Evolutionary conservation across 768 basidiomycete genomes (phyloP), one percentile per base, ranked within the genome.

Genomic region (Arthromyces matolae): DNA sequence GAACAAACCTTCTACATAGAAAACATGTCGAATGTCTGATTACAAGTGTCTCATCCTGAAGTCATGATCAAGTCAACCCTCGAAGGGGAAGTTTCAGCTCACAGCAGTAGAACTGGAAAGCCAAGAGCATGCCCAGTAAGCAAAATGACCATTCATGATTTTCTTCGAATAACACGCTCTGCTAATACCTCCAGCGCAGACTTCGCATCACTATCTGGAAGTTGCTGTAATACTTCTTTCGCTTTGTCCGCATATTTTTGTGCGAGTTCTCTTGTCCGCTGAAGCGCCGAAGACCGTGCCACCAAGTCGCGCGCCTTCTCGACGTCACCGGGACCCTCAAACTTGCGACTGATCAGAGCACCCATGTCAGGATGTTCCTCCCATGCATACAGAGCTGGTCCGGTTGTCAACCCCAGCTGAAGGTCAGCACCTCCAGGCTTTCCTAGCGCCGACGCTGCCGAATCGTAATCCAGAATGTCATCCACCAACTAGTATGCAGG

Each of bases 331-430:
- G 78, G 73, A 20, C 78, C 66, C 34, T 83, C 74, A 64, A 96
- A 97, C 64, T 86, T 86, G 39, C 95, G 79, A 28, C 78, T 76
- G 46, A 97, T 94, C 38, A 97, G 71, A 2, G 83, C 81, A 3
- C 90, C 93, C 71, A 99, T 78, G 63, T 92, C 86, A 0, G 92
- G 84, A 64, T 91, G 80, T 61, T 94, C 86, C 63, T 95, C 93
- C 80, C 93, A 95, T 27, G 96, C 96, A 61, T 87, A 99, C 10
- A 98, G 68, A 0, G 93, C 90, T 0, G 95, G 96, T 3, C 91
- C 95, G 0, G 96, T 99, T 4, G 96, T 89, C 35, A 93, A 75
- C 0, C 91, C 90, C 0, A 93, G 70, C 45, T 84, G 80, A 13
- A 93, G 73, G 63, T 93, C 92, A 2, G 91, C 87, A 14, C 89